phyloP scores from a whole-genome alignment of 768 basidiomycete genomes.

The Amanita thiersii region DNA sequence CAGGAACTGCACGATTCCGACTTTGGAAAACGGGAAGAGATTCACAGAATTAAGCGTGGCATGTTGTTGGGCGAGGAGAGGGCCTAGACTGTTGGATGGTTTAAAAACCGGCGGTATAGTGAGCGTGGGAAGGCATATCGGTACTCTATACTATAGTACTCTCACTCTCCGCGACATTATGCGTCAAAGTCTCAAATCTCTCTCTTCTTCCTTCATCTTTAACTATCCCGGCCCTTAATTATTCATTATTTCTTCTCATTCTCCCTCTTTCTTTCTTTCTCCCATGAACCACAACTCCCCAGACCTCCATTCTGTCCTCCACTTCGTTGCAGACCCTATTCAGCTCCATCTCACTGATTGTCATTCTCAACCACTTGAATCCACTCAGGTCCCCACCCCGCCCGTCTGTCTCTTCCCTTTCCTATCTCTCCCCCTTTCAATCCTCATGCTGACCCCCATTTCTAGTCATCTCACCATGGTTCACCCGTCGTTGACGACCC shows the following conservation, averaged over 20 bases:
- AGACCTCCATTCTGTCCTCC: conserved; percentile 58
- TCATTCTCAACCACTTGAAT: conserved; percentile 15
- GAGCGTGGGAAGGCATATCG: neutral
- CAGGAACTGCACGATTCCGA: conserved; percentile 82
- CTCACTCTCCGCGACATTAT: conserved; percentile 3
- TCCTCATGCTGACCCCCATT: too few relatives aligned
- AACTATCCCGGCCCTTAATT: too few relatives aligned
- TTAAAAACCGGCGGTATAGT: too few relatives aligned
- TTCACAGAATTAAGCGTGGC: conserved; percentile 57
- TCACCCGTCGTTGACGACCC: conserved; percentile 32
- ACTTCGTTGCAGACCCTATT: conserved; percentile 45
- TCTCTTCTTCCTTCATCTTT: conserved; percentile 8
- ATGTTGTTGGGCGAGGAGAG: conserved; percentile 15
- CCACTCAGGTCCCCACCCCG: conserved; percentile 52
- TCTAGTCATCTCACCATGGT: conserved; percentile 37
- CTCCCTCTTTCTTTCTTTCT: conserved; percentile 11
- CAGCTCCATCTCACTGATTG: conserved; percentile 32
- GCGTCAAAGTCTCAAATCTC: conserved; percentile 7
- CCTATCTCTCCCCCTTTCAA: neutral
- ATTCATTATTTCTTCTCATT: too few relatives aligned
- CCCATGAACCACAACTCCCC: conserved; percentile 20
- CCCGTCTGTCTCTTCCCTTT: conserved; percentile 34
- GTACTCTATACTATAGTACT: neutral
- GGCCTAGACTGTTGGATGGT: conserved; percentile 11
- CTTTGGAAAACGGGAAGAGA: conserved; percentile 85